These are phyloP conservation scores for Acanthochlamys bracteata DNA, from an alignment of 106 monocot genomes.

Conservation along the genomic window DNA sequence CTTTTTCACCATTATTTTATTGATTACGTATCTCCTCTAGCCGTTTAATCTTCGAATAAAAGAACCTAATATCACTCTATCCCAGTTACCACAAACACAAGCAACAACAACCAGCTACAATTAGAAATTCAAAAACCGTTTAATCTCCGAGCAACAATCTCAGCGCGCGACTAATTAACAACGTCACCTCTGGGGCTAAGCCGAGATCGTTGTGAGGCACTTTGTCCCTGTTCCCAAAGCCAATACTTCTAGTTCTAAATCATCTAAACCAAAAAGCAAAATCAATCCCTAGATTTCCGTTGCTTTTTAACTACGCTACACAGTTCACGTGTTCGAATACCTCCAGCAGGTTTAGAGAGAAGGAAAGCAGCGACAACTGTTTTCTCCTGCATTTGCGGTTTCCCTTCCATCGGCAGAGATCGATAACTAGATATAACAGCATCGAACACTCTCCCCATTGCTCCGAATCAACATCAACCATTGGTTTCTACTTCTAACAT, in stretches of 20 bases:
- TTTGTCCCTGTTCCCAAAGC: constrained; percentile 91
- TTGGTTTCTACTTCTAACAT: neutral
- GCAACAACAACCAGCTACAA: neutral
- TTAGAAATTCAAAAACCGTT: constrained; percentile 25
- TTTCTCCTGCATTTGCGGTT: constrained; percentile 80
- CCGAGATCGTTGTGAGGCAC: constrained; percentile 70
- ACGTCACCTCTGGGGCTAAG: constrained; percentile 77
- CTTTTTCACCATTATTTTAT: neutral
- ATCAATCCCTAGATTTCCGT: neutral
- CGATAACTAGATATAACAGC: constrained; percentile 41
- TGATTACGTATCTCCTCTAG: neutral
- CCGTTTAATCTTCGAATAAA: constrained; percentile 70
- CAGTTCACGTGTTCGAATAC: constrained; percentile 12
- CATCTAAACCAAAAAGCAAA: neutral
- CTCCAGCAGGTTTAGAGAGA: constrained; percentile 52
- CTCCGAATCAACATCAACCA: neutral
- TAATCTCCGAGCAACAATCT: constrained; percentile 76
- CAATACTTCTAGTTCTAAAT: constrained; percentile 52
- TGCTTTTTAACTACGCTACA: neutral
- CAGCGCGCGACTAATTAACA: constrained; percentile 90
- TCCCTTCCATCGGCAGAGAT: constrained; percentile 89
- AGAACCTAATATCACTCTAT: constrained; percentile 22
- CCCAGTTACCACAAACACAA: constrained; percentile 1
- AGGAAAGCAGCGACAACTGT: constrained; percentile 87
- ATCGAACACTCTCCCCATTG: constrained; percentile 50